Evolutionary conservation across 768 basidiomycete species (phyloP).

Genomic region (Artomyces pyxidatus): DNA sequence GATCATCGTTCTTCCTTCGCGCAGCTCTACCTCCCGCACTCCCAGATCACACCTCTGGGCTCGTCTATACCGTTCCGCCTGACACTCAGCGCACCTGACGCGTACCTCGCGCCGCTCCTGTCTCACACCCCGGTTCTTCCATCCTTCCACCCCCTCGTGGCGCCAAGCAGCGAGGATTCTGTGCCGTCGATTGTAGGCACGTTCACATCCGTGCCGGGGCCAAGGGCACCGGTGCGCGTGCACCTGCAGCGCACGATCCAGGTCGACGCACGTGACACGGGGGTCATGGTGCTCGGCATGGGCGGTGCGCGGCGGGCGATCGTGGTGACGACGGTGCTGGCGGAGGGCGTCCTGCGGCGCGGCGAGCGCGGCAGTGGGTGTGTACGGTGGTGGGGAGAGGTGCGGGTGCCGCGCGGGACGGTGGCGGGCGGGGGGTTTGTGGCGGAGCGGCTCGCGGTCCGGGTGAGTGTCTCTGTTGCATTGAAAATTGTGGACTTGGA

Average conservation of each 20-base stretch:
- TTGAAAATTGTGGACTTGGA: neutral
- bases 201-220: neutral
- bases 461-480: neutral
- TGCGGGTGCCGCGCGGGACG: constrained; percentile 1
- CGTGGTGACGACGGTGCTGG: neutral
- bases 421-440: constrained; percentile 5
- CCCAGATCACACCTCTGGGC: constrained; percentile 7
- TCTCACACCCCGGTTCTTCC: neutral
- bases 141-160: constrained; percentile 7
- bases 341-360: neutral
- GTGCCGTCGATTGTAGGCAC: neutral
- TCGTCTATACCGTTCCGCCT: constrained; percentile 7
- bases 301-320: neutral
- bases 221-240: constrained; percentile 1
- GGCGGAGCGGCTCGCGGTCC: constrained; percentile 4
- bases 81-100: constrained; percentile 7
- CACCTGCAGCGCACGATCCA: constrained; percentile 5
- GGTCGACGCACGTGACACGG: constrained; percentile 6
- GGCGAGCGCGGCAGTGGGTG: constrained; percentile 1
- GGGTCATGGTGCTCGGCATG: constrained; percentile 6
- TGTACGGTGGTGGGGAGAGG: constrained; percentile 11
- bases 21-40: constrained; percentile 11
- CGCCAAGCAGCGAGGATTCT: neutral
- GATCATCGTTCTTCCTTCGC: neutral
- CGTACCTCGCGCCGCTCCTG: constrained; percentile 7